Base-by-base conservation (phyloP, 805 yeast genomes). In the Yarrowia deformans region DNA sequence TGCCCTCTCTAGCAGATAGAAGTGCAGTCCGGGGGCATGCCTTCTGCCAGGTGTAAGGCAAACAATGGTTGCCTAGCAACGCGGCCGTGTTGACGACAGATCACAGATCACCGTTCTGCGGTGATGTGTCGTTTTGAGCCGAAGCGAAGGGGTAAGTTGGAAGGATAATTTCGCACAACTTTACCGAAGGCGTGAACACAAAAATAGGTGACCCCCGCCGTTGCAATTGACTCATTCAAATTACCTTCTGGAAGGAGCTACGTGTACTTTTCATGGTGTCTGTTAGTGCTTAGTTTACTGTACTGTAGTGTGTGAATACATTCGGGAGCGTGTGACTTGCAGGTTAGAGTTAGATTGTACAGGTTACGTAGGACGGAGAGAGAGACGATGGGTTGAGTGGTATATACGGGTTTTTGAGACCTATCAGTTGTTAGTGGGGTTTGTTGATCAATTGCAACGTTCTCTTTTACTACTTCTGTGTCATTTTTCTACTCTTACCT, bases 61-160 rank as follows among this genome's bases (percentile, higher is more conserved):
- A 55, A 55, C 63, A 56, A 56, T 14, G 46, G 63, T 56, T 56
- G 63, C 63, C 48, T 42, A 56, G 63, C 63, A 56, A 56, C 63
- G 63, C 32, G 29, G 19, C 35, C 1, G 52, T 23, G 52, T 48
- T 48, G 52, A 29, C 52, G 52, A 29, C 35, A 29, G 52, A 48
- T 48, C 34, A 14, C 18, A 6, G 16, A 48, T 48, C 34, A 14
- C 18, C 1, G 16, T 8, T 13, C 32, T 46, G 29, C 13, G 12
- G 32, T 10, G 50, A 46, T 19, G 32, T 19, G 50, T 40, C 43
- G 43, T 40, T 40, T 8, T 10, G 13, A 12, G 16, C 34, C 13
- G n/a, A 13, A 46, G 32, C 50, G 32, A 23, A 46, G 50, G 50
- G 32, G 52, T 16, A 29, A 5, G 9, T 23, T 48, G 35, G 16